A percentile compares a stretch with the other conserved stretches of the same genome.
phyloP scores from a whole-genome alignment of 1,284 basidiomycete genomes.

The Hemileia vastatrix region DNA sequence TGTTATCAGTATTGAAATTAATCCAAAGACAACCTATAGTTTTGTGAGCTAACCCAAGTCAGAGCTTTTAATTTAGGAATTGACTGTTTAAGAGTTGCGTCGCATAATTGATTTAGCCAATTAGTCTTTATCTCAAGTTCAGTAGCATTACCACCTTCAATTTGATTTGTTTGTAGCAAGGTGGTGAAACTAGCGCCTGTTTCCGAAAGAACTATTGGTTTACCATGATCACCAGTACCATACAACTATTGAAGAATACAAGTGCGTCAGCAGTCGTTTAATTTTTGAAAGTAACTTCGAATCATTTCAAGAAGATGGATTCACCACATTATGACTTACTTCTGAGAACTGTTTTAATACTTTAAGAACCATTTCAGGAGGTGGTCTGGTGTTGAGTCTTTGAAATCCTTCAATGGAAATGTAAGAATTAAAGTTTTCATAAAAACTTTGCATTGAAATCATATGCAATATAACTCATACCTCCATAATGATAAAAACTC shows the following conservation, averaged over 20 bases:
- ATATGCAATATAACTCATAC: background rate
- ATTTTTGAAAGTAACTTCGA: too few species aligned
- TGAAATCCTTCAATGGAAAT: too few species aligned
- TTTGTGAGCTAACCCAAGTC: background rate
- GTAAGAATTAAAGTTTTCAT: too few species aligned
- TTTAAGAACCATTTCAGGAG: too few species aligned
- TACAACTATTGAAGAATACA: too few species aligned
- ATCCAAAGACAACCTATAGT: background rate
- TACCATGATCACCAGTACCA: too few species aligned
- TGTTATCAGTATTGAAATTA: background rate
- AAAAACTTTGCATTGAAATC: too few species aligned
- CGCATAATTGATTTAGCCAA: background rate
- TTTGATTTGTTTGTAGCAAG: background rate
- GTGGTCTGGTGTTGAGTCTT: too few species aligned
- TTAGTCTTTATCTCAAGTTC: background rate
- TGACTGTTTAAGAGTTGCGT: background rate
- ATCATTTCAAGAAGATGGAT: too few species aligned
- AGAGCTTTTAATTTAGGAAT: background rate
- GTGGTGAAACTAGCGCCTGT: background rate
- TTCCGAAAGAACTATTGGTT: background rate
- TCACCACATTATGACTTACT: too few species aligned
- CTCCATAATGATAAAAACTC: constrained; percentile 22
- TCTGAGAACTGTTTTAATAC: too few species aligned
- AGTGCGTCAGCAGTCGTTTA: too few species aligned
- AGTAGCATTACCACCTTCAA: background rate